Evolutionary conservation across 2,329 filamentous ascomycete genomes (phyloP).

Genomic region (Alternaria atra): DNA sequence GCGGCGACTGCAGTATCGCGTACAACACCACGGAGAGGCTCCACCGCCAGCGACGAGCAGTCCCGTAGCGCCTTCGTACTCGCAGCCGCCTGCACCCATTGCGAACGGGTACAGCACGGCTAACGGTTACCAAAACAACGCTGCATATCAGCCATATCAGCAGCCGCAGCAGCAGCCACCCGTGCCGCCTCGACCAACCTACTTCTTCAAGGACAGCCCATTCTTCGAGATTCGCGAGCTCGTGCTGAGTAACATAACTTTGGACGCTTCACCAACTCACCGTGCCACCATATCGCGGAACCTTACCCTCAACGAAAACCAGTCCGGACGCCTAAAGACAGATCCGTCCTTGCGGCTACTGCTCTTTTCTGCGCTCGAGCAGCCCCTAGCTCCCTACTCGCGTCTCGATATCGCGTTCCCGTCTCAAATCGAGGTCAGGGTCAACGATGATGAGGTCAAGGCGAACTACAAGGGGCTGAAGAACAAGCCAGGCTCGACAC

Average conservation of each 20-base stretch:
- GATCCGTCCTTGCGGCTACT: conserved; percentile 76
- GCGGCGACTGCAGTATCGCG: conserved; percentile 52
- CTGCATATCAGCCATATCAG: conserved; percentile 23
- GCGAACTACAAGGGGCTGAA: conserved; percentile 95
- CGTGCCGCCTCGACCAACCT: conserved; percentile 36
- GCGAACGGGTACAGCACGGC: conserved; percentile 34
- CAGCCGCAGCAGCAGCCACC: conserved; percentile 27
- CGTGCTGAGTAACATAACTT: conserved; percentile 71
- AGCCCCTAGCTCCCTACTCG: conserved; percentile 40
- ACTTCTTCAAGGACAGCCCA: conserved; percentile 78
- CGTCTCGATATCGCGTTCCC: conserved; percentile 82
- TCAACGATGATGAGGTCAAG: conserved; percentile 88
- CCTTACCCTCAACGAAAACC: conserved; percentile 64
- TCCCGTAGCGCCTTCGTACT: conserved; percentile 27
- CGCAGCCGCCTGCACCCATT: conserved; percentile 26
- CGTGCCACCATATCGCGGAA: conserved; percentile 67
- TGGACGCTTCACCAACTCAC: conserved; percentile 72
- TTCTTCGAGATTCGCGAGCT: conserved; percentile 79
- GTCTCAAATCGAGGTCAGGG: conserved; percentile 88
- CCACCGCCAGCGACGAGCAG: conserved; percentile 39
- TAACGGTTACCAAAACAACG: conserved; percentile 29
- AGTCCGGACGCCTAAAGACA: conserved; percentile 64
- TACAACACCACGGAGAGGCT: conserved; percentile 52
- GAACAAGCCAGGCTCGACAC: conserved; percentile 93
- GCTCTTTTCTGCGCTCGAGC: conserved; percentile 80